Conservation (phyloP, 75 land plant species). For the Larix kaempferi region DNA sequence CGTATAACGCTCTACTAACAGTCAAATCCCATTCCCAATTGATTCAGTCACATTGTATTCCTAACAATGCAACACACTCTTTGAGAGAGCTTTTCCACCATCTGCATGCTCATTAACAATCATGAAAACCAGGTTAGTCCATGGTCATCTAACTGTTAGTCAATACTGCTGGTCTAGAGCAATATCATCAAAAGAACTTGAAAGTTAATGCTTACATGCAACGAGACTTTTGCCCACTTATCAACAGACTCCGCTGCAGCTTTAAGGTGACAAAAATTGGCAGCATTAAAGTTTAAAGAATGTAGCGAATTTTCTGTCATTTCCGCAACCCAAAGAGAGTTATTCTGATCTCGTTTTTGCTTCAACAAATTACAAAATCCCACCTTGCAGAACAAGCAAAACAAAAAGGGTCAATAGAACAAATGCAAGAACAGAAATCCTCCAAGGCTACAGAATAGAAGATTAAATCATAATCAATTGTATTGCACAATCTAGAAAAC, state of each 20-base stretch:
- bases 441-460: neutral
- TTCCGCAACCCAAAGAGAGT: slow-evolving; percentile 76
- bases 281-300: slow-evolving; percentile 25
- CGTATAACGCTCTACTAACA: neutral
- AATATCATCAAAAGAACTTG: too few relatives aligned
- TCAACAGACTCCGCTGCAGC: slow-evolving; percentile 34
- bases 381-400: slow-evolving; percentile 36
- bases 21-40: neutral
- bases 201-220: slow-evolving; percentile 24
- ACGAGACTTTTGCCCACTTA: slow-evolving; percentile 49
- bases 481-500: neutral
- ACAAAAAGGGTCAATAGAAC: neutral
- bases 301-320: slow-evolving; percentile 56
- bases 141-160: neutral
- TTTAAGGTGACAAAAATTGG: slow-evolving; percentile 36
- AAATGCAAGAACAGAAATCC: neutral
- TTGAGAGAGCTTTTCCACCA: slow-evolving; percentile 36
- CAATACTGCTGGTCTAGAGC: neutral
- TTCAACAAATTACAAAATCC: slow-evolving; percentile 71
- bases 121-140: neutral
- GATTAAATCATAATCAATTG: neutral
- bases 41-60: neutral
- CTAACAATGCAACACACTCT: slow-evolving; percentile 37
- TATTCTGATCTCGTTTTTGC: slow-evolving; percentile 50
- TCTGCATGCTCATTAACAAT: slow-evolving; percentile 21